A percentile compares a stretch with the other conserved stretches of the same genome.
Evolutionary conservation across 2,329 filamentous ascomycete genomes (phyloP).

Genomic region (Epichloe hybrida): DNA sequence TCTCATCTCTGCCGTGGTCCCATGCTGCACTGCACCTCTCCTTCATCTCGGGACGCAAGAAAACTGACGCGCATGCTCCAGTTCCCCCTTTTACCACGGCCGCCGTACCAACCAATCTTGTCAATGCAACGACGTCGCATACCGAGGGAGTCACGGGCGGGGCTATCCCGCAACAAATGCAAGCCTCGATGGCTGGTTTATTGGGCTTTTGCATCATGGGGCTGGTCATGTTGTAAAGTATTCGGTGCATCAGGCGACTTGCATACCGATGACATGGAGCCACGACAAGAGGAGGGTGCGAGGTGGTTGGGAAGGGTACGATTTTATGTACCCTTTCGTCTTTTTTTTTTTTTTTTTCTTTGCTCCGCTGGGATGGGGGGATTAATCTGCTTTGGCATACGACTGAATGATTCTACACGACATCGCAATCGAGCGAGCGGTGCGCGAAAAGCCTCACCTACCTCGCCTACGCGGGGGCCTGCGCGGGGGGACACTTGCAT

Average conservation of each 20-base stretch:
- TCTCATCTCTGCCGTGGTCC: too few relatives aligned
- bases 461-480: not conserved
- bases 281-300: not conserved
- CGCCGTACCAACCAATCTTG: slow-evolving; percentile 6
- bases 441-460: not conserved
- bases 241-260: not conserved
- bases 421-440: slow-evolving; percentile 1
- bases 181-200: slow-evolving; percentile 21
- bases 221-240: slow-evolving; percentile 19
- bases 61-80: slow-evolving; percentile 4
- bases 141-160: slow-evolving; percentile 18
- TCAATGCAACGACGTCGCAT: slow-evolving; percentile 15
- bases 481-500: not conserved
- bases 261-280: slow-evolving; percentile 1
- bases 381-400: slow-evolving; percentile 1
- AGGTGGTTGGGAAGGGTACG: not conserved
- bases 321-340: not conserved
- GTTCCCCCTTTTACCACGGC: slow-evolving; percentile 3
- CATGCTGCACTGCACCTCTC: too few relatives aligned
- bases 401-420: slow-evolving; percentile 5
- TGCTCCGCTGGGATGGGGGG: not conserved
- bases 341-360: too few relatives aligned
- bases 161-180: slow-evolving; percentile 19
- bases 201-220: slow-evolving; percentile 24
- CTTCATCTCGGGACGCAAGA: not conserved